Base-by-base conservation (phyloP, 495 filamentous ascomycete species). In the Aspergillus mulundensis region DNA sequence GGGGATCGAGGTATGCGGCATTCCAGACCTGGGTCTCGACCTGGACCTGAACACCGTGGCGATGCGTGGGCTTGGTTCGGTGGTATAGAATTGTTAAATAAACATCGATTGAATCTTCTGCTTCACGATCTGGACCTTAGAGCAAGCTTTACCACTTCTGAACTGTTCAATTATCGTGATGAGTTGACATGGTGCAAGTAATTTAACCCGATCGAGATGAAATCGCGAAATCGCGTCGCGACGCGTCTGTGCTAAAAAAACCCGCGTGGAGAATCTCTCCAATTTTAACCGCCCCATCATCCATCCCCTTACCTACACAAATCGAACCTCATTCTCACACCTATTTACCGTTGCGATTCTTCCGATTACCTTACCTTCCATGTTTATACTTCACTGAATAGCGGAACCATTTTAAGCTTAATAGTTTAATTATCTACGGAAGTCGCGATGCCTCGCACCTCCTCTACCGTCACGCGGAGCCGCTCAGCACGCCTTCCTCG, bases 401-500 rank as follows among this genome's bases (percentile, higher is more conserved):
- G 24, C 15, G 8, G 32, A 36, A 58, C 55, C 53, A 57, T 40
- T 58, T 49, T 61, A 52, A 61, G 53, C 44, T 34, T 34, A 52
- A 50, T 50, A 44, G 24, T 32, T 56, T 44, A 50, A 46, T 38
- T 55, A 23, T 50, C 20, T 34, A 47, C 56, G 59, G 66, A 68
- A 69, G 60, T 39, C 53, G 61, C 69, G 62, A 76, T 76, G 73
- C 70, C 70, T 60, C 69, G 70, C 58, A 59, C 66, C 25, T 61
- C 62, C 50, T 28, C 25, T 3, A 50, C 70, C 28, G 8, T 36
- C 32, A 36, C 32, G 32, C 32, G 32, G 32, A 60, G 66, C 57
- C 57, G 14, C 24, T 24, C 59, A 43, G 41, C 65, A 63, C 42
- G 65, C 66, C 66, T 72, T 57, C 61, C 69, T 50, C 68, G 63